phyloP scores from a whole-genome alignment of 192 early-diverging fungal species.

The Linderina pennispora region DNA sequence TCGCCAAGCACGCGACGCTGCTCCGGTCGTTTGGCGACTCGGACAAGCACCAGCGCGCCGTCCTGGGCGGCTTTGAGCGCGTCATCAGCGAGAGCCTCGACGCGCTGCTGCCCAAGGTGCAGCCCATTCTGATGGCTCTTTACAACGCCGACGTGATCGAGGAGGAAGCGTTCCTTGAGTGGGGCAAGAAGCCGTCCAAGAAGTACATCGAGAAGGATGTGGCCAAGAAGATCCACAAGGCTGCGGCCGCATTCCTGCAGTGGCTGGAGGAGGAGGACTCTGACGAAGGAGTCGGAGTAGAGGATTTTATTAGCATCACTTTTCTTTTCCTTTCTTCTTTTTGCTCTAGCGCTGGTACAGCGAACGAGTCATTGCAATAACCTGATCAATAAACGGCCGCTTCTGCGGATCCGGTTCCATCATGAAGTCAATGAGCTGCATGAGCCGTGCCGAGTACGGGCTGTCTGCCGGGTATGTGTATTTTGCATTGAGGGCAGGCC shows the following conservation, averaged over 20 bases:
- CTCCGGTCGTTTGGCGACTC: conserved; percentile 65
- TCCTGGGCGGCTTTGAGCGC: conserved; percentile 89
- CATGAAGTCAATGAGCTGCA: conserved; percentile 54
- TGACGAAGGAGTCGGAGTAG: too few relatives aligned
- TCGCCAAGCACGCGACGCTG: conserved; percentile 63
- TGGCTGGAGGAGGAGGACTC: conserved; percentile 82
- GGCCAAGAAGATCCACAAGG: conserved; percentile 75
- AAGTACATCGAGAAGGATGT: conserved; percentile 81
- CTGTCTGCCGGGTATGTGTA: conserved; percentile 47
- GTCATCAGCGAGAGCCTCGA: conserved; percentile 60
- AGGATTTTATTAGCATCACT: too few relatives aligned
- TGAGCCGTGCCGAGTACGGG: conserved; percentile 52
- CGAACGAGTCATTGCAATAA: conserved; percentile 27
- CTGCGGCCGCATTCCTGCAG: conserved; percentile 81
- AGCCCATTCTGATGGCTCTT: conserved; percentile 78
- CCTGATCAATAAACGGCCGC: conserved; percentile 57
- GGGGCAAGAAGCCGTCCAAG: conserved; percentile 80
- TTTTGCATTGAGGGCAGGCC: conserved; percentile 62
- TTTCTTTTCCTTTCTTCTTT: conserved; percentile 1
- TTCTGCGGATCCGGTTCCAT: conserved; percentile 51
- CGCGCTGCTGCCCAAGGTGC: conserved; percentile 56
- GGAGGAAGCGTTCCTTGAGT: conserved; percentile 83
- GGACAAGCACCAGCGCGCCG: conserved; percentile 81
- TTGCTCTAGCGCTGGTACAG: conserved; percentile 8
- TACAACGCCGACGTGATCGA: conserved; percentile 90